A percentile compares a stretch with the other conserved stretches of the same genome.
Evolutionary conservation across 1,139 yeast genomes (phyloP).

Genomic region (Debaryomyces sp.): DNA sequence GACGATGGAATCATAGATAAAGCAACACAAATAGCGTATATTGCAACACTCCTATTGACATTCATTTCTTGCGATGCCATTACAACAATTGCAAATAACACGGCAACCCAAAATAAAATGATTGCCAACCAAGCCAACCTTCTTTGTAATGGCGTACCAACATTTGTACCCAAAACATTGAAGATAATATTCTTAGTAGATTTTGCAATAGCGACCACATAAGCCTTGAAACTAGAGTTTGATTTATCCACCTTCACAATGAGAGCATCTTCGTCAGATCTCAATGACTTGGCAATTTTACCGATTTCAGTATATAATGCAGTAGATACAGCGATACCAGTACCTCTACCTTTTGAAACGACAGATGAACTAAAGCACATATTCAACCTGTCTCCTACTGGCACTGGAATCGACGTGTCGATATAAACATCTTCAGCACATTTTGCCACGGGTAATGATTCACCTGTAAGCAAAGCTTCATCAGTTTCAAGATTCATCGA

Average conservation of each 20-base stretch:
- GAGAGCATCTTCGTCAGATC: slow-evolving; percentile 25
- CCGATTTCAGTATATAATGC: slow-evolving; percentile 83
- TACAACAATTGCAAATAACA: slow-evolving; percentile 73
- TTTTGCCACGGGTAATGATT: slow-evolving; percentile 72
- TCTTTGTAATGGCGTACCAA: slow-evolving; percentile 77
- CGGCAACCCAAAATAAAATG: slow-evolving; percentile 68
- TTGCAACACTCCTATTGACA: slow-evolving; percentile 72
- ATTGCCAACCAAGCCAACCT: slow-evolving; percentile 73
- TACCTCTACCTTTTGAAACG: slow-evolving; percentile 80
- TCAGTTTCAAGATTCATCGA: slow-evolving; percentile 75
- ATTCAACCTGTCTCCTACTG: slow-evolving; percentile 78
- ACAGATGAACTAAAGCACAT: slow-evolving; percentile 73
- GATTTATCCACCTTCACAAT: slow-evolving; percentile 30
- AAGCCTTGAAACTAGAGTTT: slow-evolving; percentile 44
- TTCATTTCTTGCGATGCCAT: slow-evolving; percentile 75
- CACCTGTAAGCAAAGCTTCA: slow-evolving; percentile 81
- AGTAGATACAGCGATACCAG: slow-evolving; percentile 66
- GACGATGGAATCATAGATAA: slow-evolving; percentile 85
- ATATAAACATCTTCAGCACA: slow-evolving; percentile 45
- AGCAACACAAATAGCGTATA: slow-evolving; percentile 82
- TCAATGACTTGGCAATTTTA: slow-evolving; percentile 67
- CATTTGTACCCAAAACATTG: slow-evolving; percentile 70
- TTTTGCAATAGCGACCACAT: slow-evolving; percentile 45
- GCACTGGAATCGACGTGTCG: slow-evolving; percentile 38
- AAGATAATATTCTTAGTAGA: slow-evolving; percentile 49